Evolutionary conservation across 306 rosid genomes (phyloP), one percentile per base, ranked within the genome.

Genomic region (Quercus wislizeni): DNA sequence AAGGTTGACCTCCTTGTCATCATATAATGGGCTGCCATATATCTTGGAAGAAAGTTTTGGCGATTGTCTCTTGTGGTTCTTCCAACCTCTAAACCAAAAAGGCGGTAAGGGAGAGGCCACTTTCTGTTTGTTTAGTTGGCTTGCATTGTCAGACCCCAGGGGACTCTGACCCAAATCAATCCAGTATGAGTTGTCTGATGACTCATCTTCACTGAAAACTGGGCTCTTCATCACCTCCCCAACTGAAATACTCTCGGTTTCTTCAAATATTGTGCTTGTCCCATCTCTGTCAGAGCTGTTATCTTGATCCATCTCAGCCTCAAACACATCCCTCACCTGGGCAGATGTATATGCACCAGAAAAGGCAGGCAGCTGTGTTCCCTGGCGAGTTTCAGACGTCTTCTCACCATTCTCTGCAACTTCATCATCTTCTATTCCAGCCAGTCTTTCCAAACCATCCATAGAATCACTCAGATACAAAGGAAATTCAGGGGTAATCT

Each of bases 161-260:
- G 99, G 99, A 79, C 99, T 94, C 78, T 91, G 99, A 71, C 99
- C 97, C 91, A 94, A 87, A 90, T 92, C 99, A 63, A 94, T 94
- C 97, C 97, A 94, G 81, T 71, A 84, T 0, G 99, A 94, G 79
- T 94, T 92, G 74, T 92, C 99, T 0, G 97, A 92, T 3, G 99
- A 94, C 83, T 89, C 99, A 2, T 94, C 99, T 84, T 94, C 99
- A 59, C 97, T 94, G 88, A 94, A 94, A 12, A 92, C 92, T 4
- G 99, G 99, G 88, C 99, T 94, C 87, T 91, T 94, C 93, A 94
- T 94, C 83, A 94, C 86, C 74, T 94, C 99, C 75, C 99, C 99
- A 63, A 92, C 90, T 30, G 97, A 94, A 69, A 94, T 20, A 82
- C 93, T 92, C 83, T 92, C 99, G 0, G 91, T 82, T 82, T 94